Percentiles rank a stretch among this genome's conserved stretches.
phyloP scores from a whole-genome alignment of 2,329 filamentous ascomycete genomes.

The Dothidotthia symphoricarpi region DNA sequence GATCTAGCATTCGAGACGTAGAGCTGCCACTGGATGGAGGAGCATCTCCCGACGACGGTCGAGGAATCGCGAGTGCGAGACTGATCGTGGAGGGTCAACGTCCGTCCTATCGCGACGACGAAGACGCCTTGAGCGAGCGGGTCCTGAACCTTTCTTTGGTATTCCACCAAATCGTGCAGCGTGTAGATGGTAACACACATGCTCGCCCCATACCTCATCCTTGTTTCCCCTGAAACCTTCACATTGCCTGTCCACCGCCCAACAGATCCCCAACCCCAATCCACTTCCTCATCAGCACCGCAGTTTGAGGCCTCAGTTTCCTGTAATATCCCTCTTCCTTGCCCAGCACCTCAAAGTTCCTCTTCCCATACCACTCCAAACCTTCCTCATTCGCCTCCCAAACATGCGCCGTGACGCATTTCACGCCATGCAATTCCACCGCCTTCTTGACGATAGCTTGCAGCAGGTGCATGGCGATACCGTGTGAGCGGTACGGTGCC shows the following conservation, averaged over 20 bases:
- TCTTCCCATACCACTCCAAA: constrained; percentile 59
- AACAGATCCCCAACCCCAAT: constrained; percentile 41
- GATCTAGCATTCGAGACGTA: too few relatives aligned
- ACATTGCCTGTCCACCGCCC: constrained; percentile 39
- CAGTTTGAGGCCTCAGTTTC: constrained; percentile 56
- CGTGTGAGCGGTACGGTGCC: constrained; percentile 58
- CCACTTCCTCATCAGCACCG: constrained; percentile 52
- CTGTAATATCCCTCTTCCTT: constrained; percentile 60
- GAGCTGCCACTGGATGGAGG: too few relatives aligned
- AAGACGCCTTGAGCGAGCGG: too few relatives aligned
- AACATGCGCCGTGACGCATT: constrained; percentile 60
- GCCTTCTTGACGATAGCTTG: constrained; percentile 47
- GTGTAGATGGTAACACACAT: neutral
- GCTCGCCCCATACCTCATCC: neutral
- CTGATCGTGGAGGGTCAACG: too few relatives aligned
- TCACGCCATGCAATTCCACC: constrained; percentile 52
- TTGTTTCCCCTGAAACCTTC: constrained; percentile 25
- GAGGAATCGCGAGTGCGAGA: too few relatives aligned
- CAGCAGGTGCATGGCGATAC: constrained; percentile 58
- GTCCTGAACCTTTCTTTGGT: too few relatives aligned
- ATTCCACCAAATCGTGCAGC: too few relatives aligned
- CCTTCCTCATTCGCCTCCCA: constrained; percentile 63
- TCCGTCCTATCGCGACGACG: too few relatives aligned
- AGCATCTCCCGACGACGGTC: too few relatives aligned
- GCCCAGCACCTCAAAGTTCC: constrained; percentile 55